phyloP scores from a whole-genome alignment of 73 alveolate species.

The Uronychia setigera region DNA sequence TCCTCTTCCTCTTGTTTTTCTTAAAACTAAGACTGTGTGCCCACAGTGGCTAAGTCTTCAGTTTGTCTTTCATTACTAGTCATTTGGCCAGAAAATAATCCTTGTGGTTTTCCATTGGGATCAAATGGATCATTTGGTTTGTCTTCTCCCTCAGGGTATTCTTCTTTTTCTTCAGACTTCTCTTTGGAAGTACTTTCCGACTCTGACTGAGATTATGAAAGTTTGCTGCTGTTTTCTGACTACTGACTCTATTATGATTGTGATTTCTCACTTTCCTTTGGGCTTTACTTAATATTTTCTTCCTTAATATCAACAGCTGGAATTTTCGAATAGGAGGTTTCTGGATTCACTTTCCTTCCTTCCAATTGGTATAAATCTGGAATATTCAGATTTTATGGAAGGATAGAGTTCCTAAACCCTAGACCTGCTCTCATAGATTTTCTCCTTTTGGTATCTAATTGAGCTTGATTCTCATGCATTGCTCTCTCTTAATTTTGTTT shows the following conservation, averaged over 20 bases:
- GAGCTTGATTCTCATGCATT: background rate
- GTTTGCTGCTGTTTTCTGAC: background rate
- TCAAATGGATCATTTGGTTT: background rate
- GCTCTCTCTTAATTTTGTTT: background rate
- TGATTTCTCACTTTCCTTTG: background rate
- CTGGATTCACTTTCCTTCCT: background rate
- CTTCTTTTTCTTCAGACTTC: background rate
- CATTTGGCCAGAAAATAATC: too few relatives aligned
- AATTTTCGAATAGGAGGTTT: background rate
- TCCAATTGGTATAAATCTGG: too few relatives aligned
- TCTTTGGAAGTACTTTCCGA: background rate
- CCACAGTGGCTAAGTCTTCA: background rate
- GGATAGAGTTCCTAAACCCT: background rate
- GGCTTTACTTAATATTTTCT: constrained; percentile 8
- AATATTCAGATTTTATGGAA: background rate
- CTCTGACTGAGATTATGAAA: background rate
- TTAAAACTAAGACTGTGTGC: too few relatives aligned
- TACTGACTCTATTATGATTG: background rate
- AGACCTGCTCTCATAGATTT: background rate
- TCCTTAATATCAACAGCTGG: constrained; percentile 12
- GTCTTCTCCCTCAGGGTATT: background rate
- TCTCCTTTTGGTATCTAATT: background rate
- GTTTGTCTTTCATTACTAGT: too few relatives aligned
- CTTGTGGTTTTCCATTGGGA: background rate
- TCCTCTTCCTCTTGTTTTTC: constrained; percentile 33